Percentiles rank a stretch among this genome's conserved stretches.
Conservation (phyloP, 495 filamentous ascomycete genomes). For the Tuber microsphaerosporum region DNA sequence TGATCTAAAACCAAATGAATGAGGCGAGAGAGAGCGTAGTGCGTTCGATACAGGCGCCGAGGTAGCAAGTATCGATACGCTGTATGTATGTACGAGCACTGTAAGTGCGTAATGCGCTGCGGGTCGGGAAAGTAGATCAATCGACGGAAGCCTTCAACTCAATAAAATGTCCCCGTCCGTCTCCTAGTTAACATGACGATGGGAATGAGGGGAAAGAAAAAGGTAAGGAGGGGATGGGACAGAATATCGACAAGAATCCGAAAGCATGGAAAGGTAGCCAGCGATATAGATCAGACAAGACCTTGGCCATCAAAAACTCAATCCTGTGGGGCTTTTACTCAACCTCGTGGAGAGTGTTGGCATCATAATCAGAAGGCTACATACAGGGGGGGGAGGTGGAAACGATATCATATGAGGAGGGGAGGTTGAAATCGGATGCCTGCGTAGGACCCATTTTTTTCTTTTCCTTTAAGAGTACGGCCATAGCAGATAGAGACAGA, state of each 20-base stretch:
- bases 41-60: not conserved
- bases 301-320: not conserved
- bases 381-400: not conserved
- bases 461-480: not conserved
- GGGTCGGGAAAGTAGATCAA: not conserved
- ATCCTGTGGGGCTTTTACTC: not conserved
- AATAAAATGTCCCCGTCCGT: constrained; percentile 2
- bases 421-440: constrained; percentile 3
- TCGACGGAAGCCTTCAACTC: not conserved
- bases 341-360: not conserved
- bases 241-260: not conserved
- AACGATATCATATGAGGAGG: constrained; percentile 2
- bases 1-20: not conserved
- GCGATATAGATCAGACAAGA: constrained; percentile 1
- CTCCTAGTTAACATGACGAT: not conserved
- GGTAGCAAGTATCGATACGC: not conserved
- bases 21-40: not conserved
- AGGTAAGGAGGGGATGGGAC: not conserved
- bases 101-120: constrained; percentile 1
- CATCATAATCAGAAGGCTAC: not conserved
- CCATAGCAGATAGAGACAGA: not conserved
- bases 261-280: not conserved
- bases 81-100: not conserved
- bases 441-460: not conserved
- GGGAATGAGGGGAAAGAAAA: not conserved